Evolutionary conservation across 345 rosid genomes (phyloP), one percentile per base, ranked within the genome.

Genomic region (Passiflora organensis): DNA sequence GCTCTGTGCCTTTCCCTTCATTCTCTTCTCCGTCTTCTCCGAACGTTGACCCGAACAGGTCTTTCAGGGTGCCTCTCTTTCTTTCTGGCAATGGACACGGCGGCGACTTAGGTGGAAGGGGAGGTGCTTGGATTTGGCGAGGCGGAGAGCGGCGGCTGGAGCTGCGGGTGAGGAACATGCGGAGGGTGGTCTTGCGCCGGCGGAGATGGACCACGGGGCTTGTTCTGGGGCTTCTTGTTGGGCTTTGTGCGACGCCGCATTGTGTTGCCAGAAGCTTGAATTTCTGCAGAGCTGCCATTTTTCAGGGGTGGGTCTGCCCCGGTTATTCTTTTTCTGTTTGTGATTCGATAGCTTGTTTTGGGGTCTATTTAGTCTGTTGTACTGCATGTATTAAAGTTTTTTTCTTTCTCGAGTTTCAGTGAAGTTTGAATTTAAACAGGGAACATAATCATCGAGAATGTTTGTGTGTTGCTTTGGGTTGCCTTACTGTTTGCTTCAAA

Each of bases 201-300:
- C 78, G 80, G 76, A 87, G 68, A 1, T 80, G 83, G 46, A 91
- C 88, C 24, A 80, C 28, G 0, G 96, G 95, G 63, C 96, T 88
- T 32, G 95, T 81, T 51, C 85, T 70, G 0, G 96, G 95, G 63
- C 91, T 82, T 44, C 83, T 76, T 6, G 93, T 85, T 0, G 95
- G 90, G 63, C 93, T 88, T 63, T 72, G 80, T 1, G 77, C 65
- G 17, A 87, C 93, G 36, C 95, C 95, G 4, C 98, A 91, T 69
- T 86, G 95, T 6, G 93, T 82, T 23, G 96, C 84, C 3, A 86
- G 71, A 20, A 88, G 75, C 88, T 82, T 88, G 80, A 88, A 88
- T 59, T 80, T 84, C 66, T 86, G 90, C 68, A 91, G 38, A 18
- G 98, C 51, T 18, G 96, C 88, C 98, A 91, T 87, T 19, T 12